phyloP scores from a whole-genome alignment of 2,329 filamentous ascomycete species.

The Davidsoniella eucalypti region DNA sequence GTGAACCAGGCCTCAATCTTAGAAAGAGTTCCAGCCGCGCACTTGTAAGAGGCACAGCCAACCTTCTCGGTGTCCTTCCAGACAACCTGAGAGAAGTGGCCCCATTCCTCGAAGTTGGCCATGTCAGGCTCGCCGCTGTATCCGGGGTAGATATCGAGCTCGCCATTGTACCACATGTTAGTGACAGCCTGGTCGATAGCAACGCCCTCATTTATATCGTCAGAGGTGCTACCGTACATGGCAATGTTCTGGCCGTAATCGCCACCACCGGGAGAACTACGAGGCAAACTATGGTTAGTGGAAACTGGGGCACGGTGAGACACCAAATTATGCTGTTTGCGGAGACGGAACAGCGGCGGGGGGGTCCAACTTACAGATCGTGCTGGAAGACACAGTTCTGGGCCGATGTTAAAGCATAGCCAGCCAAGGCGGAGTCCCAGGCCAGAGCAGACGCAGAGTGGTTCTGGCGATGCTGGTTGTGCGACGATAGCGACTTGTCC shows the following conservation, averaged over 20 bases:
- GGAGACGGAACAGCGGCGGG: background rate
- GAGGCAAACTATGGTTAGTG: background rate
- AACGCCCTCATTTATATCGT: constrained; percentile 20
- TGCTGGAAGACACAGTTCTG: constrained; percentile 56
- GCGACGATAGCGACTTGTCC: constrained; percentile 39
- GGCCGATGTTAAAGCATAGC: constrained; percentile 48
- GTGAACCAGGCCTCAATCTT: constrained; percentile 50
- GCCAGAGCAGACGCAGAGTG: constrained; percentile 50
- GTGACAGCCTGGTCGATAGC: constrained; percentile 54
- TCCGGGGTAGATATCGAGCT: constrained; percentile 40
- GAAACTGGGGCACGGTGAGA: background rate
- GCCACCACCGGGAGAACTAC: constrained; percentile 38
- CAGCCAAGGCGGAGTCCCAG: constrained; percentile 50
- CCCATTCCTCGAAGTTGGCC: constrained; percentile 47
- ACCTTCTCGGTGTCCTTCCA: constrained; percentile 24
- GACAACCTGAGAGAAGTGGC: constrained; percentile 32
- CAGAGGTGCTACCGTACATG: constrained; percentile 32
- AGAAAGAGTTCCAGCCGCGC: constrained; percentile 30
- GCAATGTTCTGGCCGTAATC: constrained; percentile 89
- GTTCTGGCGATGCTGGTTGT: constrained; percentile 77
- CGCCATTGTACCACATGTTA: constrained; percentile 78
- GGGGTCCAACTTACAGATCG: constrained; percentile 44
- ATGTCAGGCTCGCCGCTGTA: constrained; percentile 47
- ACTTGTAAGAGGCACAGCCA: constrained; percentile 54
- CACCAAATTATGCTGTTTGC: background rate